Evolutionary conservation across 768 basidiomycete genomes (phyloP).

Genomic region (Xerocomellus amylosporus): DNA sequence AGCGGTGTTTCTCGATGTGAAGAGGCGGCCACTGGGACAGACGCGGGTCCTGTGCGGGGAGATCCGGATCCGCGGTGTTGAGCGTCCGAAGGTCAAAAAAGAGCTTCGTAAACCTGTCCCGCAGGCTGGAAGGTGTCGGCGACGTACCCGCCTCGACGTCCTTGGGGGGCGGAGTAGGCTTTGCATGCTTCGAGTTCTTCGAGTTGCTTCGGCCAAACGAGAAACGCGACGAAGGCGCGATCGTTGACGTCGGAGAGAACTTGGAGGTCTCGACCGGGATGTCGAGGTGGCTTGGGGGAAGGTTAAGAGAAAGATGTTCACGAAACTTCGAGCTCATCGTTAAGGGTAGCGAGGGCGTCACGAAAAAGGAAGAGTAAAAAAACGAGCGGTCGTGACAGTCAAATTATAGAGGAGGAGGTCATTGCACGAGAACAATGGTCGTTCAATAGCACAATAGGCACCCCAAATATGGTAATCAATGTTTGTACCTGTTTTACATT

Average conservation of each 20-base stretch:
- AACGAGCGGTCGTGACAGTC: conserved; percentile 11
- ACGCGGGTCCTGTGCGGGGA: conserved; percentile 23
- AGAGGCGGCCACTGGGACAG: conserved; percentile 39
- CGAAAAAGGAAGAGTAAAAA: neutral
- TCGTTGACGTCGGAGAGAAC: conserved; percentile 45
- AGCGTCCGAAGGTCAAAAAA: conserved; percentile 37
- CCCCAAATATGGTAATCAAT: conserved; percentile 17
- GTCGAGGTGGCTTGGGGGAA: conserved; percentile 9
- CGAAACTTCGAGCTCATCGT: conserved; percentile 32
- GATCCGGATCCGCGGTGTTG: conserved; percentile 23
- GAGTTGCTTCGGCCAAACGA: conserved; percentile 22
- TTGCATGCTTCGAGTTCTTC: conserved; percentile 4
- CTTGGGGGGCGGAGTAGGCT: neutral
- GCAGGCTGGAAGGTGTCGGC: conserved; percentile 21
- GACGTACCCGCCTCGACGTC: conserved; percentile 29
- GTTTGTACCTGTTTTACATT: neutral
- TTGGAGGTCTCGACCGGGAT: conserved; percentile 34
- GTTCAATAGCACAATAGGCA: conserved; percentile 12
- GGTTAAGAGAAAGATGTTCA: conserved; percentile 29
- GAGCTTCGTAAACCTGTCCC: conserved; percentile 36
- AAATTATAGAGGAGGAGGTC: conserved; percentile 5
- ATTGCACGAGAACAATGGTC: conserved; percentile 20
- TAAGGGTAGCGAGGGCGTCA: neutral
- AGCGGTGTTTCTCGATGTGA: conserved; percentile 36
- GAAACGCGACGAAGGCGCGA: conserved; percentile 27